Evolutionary conservation across 1,284 basidiomycete genomes (phyloP), one percentile per base, ranked within the genome.

Genomic region (Kwoniella shivajii): DNA sequence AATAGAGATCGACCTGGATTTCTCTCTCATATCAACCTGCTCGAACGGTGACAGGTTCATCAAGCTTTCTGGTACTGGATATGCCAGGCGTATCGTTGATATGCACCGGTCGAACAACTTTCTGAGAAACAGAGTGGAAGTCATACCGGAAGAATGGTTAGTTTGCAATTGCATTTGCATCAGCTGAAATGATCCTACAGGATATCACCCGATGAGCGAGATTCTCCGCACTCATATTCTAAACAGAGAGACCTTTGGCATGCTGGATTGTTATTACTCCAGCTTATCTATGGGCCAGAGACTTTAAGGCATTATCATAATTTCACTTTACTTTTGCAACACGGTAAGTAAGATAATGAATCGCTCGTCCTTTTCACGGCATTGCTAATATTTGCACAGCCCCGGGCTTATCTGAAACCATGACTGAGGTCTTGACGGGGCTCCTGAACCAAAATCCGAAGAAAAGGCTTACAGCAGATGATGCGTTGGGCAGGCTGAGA

Each of bases 81-180:
- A 75, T 54, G 71, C 74, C 4, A 55, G 69, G 9, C 63, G 70
- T 0, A 69, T 79, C 37, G 60, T 69, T 24, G 78, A 79, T 54
- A 66, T 76, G 44, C 72, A 79, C 56, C 63, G 74, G 14, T 78
- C 78, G 0, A 78, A 79, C 48, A 73, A 69, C 1, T 79, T 79
- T 56, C 59, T 77, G 3, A 63, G 62, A 49, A 59, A 33, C 26
- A 51, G 64, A 10, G 56, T 69, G 14, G 71, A 75, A 14, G 51
- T 38, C 2, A 63, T 68, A n/a, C 71, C 73, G 1, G 72, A 75
- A 31, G 66, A 68, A 24, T 77, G 77, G 71, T 72, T 24, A 61
- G 71, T 56, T n/a, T 39, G n/a, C 2, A 11, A 13, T 16, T 47
- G 18, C 27, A 31, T 27, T 27, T 24, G n/a, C 13, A 16, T 7